These are phyloP conservation scores for Spinacia oleracea DNA, from an alignment of 179 eudicot genomes.

Conservation along the genomic window DNA sequence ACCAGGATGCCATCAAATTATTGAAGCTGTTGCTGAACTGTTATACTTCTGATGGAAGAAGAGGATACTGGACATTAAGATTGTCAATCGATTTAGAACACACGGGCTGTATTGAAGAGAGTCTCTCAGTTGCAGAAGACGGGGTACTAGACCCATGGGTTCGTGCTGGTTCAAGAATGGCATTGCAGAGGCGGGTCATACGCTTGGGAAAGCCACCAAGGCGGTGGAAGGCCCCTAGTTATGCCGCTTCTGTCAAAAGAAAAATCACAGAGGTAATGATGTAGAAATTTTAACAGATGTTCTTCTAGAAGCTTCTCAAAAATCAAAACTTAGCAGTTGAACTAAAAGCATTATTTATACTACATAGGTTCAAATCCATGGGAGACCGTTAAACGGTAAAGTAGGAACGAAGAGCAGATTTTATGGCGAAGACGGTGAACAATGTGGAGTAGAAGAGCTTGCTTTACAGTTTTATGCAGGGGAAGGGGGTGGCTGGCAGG, in stretches of 20 bases:
- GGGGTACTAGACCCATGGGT: slow-evolving; percentile 82
- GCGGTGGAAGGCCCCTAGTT: slow-evolving; percentile 89
- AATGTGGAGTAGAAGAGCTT: slow-evolving; percentile 91
- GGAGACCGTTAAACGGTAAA: slow-evolving; percentile 71
- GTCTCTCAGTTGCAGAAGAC: slow-evolving; percentile 78
- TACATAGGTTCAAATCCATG: slow-evolving; percentile 70
- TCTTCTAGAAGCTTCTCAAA: neutral
- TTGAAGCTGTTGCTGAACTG: slow-evolving; percentile 54
- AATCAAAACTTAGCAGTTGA: slow-evolving; percentile 1
- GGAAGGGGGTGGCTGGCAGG: slow-evolving; percentile 96
- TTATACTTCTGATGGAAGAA: slow-evolving; percentile 65
- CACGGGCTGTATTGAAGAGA: slow-evolving; percentile 65
- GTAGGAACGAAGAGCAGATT: slow-evolving; percentile 80
- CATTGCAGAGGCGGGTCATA: slow-evolving; percentile 80
- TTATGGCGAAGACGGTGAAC: slow-evolving; percentile 89
- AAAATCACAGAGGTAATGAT: slow-evolving; percentile 72
- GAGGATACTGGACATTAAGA: slow-evolving; percentile 97
- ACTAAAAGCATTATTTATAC: slow-evolving; percentile 12
- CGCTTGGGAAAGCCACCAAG: slow-evolving; percentile 94
- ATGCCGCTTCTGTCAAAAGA: slow-evolving; percentile 63
- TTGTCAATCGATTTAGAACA: slow-evolving; percentile 89
- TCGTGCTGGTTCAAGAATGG: slow-evolving; percentile 89
- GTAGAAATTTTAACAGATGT: neutral
- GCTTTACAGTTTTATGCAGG: slow-evolving; percentile 89
- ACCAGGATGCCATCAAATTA: slow-evolving; percentile 66